Base-by-base conservation (phyloP, 2,329 filamentous ascomycete genomes). In the Penicillium sp. region DNA sequence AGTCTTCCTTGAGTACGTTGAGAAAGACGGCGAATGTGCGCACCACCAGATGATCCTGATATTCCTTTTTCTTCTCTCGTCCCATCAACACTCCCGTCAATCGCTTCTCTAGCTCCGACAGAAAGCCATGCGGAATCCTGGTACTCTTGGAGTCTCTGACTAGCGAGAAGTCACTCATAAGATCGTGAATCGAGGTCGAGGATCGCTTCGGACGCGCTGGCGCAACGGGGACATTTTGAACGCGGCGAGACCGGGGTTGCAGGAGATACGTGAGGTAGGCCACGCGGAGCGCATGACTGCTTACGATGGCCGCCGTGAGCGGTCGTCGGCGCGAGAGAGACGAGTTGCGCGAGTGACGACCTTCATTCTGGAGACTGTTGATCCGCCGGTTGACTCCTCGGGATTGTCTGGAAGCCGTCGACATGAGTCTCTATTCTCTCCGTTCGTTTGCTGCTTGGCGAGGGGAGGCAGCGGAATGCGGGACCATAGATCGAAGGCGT, bases 11-110 rank as follows among this genome's bases (percentile, higher is more conserved):
- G 67, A 98, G 87, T 48, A 89, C 86, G 50, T 91, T 96, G 66
- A 96, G 85, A 55, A 95, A 95, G 56, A 89, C 88, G 47, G 89
- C 93, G 72, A 98, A 98, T 2, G 89, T 94, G 52, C 91, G 81
- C 73, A 95, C 96, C 55, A 98, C 85, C 26, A 85, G 76, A n/a
- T 87, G 77, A 73, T 98, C 93, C 64, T 86, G 88, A 71, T 86
- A 98, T 62, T 94, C 93, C 11, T 88, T 89, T 64, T 91, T 79
- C 58, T 78, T 83, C 72, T 97, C 93, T 52, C 78, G 86, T 35
- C 90, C 90, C 59, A 85, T 81, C 60, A 97, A 72, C 44, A 95
- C 85, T 29, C 84, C 84, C 49, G 86, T 85, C 66, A 95, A 81
- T 53, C 90, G 80, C 70, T 90, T 91, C 63, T 87, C 83, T 50